These are phyloP conservation scores for Euryodendron excelsum DNA, from an alignment of 148 eudicot species.

Conservation along the genomic window DNA sequence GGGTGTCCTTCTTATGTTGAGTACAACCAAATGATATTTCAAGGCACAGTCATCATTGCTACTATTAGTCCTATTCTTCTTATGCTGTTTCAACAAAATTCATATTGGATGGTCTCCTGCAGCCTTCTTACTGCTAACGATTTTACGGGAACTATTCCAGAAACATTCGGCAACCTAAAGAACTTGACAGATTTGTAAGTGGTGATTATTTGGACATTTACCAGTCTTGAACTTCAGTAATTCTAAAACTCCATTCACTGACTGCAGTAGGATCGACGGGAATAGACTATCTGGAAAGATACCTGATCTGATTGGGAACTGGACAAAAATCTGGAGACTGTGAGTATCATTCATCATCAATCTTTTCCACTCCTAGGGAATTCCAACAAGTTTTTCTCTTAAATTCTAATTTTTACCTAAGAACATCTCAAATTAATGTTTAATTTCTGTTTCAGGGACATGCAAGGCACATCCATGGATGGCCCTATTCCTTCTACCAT, in stretches of 20 bases:
- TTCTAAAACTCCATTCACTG: background rate
- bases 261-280: slow-evolving; percentile 82
- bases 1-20: background rate
- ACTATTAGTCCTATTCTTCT: background rate
- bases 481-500: slow-evolving; percentile 77
- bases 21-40: background rate
- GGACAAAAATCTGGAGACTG: slow-evolving; percentile 50
- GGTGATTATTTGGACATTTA: background rate
- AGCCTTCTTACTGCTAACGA: slow-evolving; percentile 71
- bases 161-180: slow-evolving; percentile 47
- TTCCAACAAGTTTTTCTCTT: background rate
- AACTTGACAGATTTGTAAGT: slow-evolving; percentile 72
- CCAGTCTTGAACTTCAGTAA: background rate
- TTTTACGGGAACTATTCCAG: slow-evolving; percentile 75
- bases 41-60: background rate
- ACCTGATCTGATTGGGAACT: slow-evolving; percentile 75
- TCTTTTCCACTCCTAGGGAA: background rate
- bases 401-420: background rate
- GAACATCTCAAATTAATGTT: background rate
- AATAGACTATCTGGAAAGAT: slow-evolving; percentile 59
- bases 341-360: slow-evolving; percentile 32
- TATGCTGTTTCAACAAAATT: background rate
- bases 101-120: slow-evolving; percentile 17
- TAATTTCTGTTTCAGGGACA: slow-evolving; percentile 42
- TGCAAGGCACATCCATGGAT: slow-evolving; percentile 80